Evolutionary conservation across 352 stramenopile genomes (phyloP).

Genomic region (Phytophthora hibernalis): DNA sequence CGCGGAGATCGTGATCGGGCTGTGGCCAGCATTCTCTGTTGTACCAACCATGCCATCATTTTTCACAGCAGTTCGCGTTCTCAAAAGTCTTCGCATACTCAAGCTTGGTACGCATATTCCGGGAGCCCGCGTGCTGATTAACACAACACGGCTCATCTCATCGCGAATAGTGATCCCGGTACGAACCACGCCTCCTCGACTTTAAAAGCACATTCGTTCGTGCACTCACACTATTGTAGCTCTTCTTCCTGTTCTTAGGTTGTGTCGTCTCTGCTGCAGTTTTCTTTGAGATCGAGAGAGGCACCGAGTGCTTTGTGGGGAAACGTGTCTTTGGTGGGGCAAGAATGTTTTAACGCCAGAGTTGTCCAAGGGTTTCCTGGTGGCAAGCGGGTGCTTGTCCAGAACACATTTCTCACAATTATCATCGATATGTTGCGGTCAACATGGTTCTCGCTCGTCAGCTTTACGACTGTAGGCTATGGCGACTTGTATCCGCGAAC

Average conservation of each 20-base stretch:
- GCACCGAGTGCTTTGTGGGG: conserved; percentile 48
- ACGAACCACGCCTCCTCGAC: neutral
- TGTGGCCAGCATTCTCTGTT: conserved; percentile 44
- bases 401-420: conserved; percentile 41
- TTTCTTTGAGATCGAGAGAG: conserved; percentile 60
- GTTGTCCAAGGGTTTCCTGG: conserved; percentile 32
- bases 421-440: conserved; percentile 58
- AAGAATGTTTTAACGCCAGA: conserved; percentile 49
- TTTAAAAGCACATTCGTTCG: neutral
- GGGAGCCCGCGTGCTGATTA: conserved; percentile 42
- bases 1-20: conserved; percentile 26
- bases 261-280: conserved; percentile 48
- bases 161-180: conserved; percentile 51
- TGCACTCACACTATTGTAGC: conserved; percentile 16
- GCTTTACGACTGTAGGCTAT: conserved; percentile 62
- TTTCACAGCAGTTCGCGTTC: conserved; percentile 46
- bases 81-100: conserved; percentile 57
- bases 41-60: conserved; percentile 51
- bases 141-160: conserved; percentile 43
- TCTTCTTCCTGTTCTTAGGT: conserved; percentile 63
- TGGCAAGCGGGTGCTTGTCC: conserved; percentile 50
- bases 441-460: conserved; percentile 58
- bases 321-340: conserved; percentile 45
- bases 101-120: conserved; percentile 58
- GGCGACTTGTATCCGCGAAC: conserved; percentile 53